phyloP scores from a whole-genome alignment of 495 filamentous ascomycete genomes.

The Penicillium atrosanguineum region DNA sequence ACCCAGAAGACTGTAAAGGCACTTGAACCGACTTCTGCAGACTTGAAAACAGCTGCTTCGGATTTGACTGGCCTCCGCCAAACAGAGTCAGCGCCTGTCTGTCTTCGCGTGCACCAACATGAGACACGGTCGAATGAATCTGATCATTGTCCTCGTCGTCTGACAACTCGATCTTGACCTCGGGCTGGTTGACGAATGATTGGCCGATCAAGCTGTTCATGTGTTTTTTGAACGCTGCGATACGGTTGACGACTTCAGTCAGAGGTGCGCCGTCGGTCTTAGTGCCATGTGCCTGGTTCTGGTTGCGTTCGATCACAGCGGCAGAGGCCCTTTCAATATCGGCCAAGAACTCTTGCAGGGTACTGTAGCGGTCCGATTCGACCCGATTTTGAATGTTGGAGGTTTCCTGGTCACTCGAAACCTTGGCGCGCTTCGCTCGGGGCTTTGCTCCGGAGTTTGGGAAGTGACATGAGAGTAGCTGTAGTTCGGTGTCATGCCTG shows the following conservation, averaged over 20 bases:
- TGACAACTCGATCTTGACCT: constrained; percentile 39
- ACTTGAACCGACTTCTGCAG: constrained; percentile 55
- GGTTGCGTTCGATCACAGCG: constrained; percentile 43
- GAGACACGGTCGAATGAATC: constrained; percentile 18
- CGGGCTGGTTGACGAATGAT: constrained; percentile 33
- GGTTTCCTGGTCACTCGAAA: constrained; percentile 38
- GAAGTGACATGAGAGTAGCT: constrained; percentile 42
- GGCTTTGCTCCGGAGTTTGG: constrained; percentile 42
- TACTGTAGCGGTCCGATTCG: constrained; percentile 40
- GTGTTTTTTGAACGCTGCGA: constrained; percentile 47
- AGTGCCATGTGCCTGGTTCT: constrained; percentile 31
- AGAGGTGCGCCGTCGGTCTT: constrained; percentile 33
- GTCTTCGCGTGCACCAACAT: constrained; percentile 37
- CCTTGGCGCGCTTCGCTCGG: constrained; percentile 49
- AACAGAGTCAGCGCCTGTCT: constrained; percentile 68
- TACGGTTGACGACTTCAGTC: constrained; percentile 39
- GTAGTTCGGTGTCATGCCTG: constrained; percentile 43
- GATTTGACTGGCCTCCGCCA: constrained; percentile 37
- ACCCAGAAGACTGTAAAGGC: constrained; percentile 35
- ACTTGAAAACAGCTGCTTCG: constrained; percentile 82
- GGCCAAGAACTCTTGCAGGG: constrained; percentile 46
- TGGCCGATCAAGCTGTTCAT: constrained; percentile 50
- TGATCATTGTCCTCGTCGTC: constrained; percentile 40
- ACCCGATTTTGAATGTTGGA: constrained; percentile 42
- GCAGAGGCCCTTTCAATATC: constrained; percentile 51